Evolutionary conservation across 1,284 basidiomycete genomes (phyloP).

Genomic region (Fomitopsis schrenkii): DNA sequence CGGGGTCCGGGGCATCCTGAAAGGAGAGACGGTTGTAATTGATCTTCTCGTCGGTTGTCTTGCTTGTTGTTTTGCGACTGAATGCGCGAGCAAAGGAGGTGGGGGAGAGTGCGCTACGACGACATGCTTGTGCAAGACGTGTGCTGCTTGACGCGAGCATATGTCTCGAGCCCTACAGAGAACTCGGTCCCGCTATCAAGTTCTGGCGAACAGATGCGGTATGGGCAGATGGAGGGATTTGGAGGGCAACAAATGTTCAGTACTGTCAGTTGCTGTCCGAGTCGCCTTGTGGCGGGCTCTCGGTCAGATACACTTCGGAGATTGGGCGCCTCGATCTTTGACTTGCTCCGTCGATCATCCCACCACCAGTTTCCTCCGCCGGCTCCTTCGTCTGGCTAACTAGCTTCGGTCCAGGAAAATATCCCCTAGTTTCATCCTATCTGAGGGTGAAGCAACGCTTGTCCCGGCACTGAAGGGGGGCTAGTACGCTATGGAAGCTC

Average conservation of each 20-base stretch:
- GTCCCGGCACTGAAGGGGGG: neutral
- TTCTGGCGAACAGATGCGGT: neutral
- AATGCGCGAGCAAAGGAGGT: slow-evolving; percentile 5
- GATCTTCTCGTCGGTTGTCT: slow-evolving; percentile 45
- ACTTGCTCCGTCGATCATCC: neutral
- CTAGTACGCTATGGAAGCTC: slow-evolving; percentile 27
- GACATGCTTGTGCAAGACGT: slow-evolving; percentile 10
- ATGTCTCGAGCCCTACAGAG: neutral
- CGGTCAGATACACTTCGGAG: neutral
- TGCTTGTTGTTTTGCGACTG: neutral
- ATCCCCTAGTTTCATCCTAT: too few relatives aligned
- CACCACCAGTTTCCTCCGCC: neutral
- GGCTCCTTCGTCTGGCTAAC: neutral
- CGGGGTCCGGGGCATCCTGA: slow-evolving; percentile 40
- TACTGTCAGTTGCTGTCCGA: neutral
- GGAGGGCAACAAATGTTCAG: neutral
- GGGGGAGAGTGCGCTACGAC: neutral
- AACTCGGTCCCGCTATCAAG: neutral
- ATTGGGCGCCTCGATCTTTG: neutral
- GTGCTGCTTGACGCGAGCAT: slow-evolving; percentile 7
- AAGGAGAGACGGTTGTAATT: slow-evolving; percentile 65
- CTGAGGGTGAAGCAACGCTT: too few relatives aligned
- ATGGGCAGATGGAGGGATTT: neutral
- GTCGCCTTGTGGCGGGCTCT: neutral
- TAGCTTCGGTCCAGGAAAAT: too few relatives aligned